Evolutionary conservation across 164 flowering plant species (phyloP).

Genomic region (Piper betle): DNA sequence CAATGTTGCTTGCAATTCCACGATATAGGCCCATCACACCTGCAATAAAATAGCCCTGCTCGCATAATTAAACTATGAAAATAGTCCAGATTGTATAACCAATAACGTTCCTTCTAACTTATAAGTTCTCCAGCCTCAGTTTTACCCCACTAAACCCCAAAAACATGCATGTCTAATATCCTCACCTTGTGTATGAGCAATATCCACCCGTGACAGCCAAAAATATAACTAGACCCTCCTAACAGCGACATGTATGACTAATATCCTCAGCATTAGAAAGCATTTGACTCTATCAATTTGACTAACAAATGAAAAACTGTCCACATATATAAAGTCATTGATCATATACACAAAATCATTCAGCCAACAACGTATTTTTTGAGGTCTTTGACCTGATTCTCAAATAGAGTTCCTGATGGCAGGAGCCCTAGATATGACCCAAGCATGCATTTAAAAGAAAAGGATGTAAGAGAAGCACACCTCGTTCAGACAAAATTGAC

Average conservation of each 20-base stretch:
- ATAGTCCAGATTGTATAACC: neutral
- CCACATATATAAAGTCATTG: neutral
- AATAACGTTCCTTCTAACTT: too few relatives aligned
- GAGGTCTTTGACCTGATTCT: neutral
- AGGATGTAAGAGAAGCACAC: slow-evolving; percentile 14
- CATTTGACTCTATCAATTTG: neutral
- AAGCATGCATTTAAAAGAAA: neutral
- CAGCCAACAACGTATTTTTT: neutral
- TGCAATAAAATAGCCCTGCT: slow-evolving; percentile 16
- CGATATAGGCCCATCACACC: slow-evolving; percentile 86
- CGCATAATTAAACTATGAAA: neutral
- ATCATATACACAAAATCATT: neutral
- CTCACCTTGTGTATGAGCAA: too few relatives aligned
- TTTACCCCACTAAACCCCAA: too few relatives aligned
- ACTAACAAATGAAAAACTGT: neutral
- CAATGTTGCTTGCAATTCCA: slow-evolving; percentile 83
- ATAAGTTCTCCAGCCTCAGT: too few relatives aligned
- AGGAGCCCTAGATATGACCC: neutral
- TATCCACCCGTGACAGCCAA: too few relatives aligned
- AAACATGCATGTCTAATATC: too few relatives aligned
- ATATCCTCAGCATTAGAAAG: neutral
- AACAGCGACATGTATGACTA: neutral
- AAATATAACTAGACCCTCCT: neutral
- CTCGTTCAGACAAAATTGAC: slow-evolving; percentile 83
- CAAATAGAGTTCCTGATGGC: too few relatives aligned